Evolutionary conservation across 2,329 filamentous ascomycete species (phyloP), one percentile per base, ranked within the genome.

Genomic region (Fusarium sp.): DNA sequence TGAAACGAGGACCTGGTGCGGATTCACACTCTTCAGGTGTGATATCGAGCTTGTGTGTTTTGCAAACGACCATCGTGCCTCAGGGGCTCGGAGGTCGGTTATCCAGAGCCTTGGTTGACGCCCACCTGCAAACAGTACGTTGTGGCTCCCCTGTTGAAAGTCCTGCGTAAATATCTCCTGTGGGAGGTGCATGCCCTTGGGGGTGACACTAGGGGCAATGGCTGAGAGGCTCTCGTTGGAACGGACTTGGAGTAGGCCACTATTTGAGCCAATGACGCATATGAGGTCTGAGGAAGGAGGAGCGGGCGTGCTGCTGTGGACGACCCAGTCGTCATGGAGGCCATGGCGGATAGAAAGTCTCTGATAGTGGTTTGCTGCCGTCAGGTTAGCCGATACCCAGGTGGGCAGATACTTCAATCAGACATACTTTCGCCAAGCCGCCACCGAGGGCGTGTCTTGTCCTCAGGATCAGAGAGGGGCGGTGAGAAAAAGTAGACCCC

Each of bases 1-100:
- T 0, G 88, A 86, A 5, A 87, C 87, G 3, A 92, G 81, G 22
- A 91, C 81, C 52, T 88, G 86, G 73, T 89, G 81, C 9, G 81
- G 79, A 58, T 86, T 85, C 2, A 91, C 75, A 62, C 86, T 85
- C 37, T 84, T 84, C 35, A 92, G 78, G 67, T 90, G 88, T 0
- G 88, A 83, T 57, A 89, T 84, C 22, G 85, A 76, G 60, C 83
- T 85, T 7, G 79, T 75, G 64, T 86, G 83, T 16, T 74, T 78
- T 2, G 81, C 67, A 45, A 81, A 81, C 2, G 79, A 76, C 84
- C 77, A 83, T 65, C 80, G 73, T 22, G 76, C 68, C 39, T 80
- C 73, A 1, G 83, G 79, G 2, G 80, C 71, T 39, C 89, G 86
- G 50, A 85, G 67, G 73, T 90, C 89, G 6, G 84, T 82, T 1